Percentiles rank a stretch among this genome's conserved stretches.
phyloP scores from a whole-genome alignment of 345 rosid species.

The Schrenkiella parvula region DNA sequence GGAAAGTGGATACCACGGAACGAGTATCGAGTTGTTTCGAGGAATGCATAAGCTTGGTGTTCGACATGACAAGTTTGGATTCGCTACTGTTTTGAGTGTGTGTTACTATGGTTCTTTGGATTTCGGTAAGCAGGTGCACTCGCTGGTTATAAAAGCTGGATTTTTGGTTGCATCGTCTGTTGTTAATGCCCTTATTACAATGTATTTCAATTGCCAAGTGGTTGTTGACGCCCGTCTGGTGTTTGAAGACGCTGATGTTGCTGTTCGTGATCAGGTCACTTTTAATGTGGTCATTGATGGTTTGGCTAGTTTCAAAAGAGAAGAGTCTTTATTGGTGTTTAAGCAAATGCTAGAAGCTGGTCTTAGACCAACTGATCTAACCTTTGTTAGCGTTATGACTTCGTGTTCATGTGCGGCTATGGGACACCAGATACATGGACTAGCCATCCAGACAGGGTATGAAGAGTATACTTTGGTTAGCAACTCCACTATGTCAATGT shows the following conservation, averaged over 20 bases:
- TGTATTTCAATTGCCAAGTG: constrained; percentile 51
- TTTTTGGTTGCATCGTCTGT: constrained; percentile 45
- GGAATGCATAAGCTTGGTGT: constrained; percentile 57
- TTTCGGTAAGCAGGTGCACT: constrained; percentile 62
- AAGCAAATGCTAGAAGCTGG: constrained; percentile 44
- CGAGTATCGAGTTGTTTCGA: constrained; percentile 46
- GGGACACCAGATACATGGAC: constrained; percentile 50
- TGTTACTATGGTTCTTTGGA: constrained; percentile 40
- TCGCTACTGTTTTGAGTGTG: constrained; percentile 59
- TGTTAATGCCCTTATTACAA: constrained; percentile 58
- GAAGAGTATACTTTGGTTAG: constrained; percentile 47
- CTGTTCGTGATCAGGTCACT: constrained; percentile 48
- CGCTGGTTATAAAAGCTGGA: constrained; percentile 55
- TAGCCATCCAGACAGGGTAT: constrained; percentile 52
- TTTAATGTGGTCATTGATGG: constrained; percentile 74
- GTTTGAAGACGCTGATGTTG: constrained; percentile 46
- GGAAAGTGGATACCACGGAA: constrained; percentile 44
- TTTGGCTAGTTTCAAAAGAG: constrained; percentile 40
- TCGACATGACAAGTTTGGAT: constrained; percentile 57
- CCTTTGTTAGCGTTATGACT: constrained; percentile 56
- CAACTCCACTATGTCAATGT: constrained; percentile 66
- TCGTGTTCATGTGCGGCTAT: constrained; percentile 33
- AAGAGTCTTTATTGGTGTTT: constrained; percentile 43
- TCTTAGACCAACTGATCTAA: constrained; percentile 54
- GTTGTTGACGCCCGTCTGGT: constrained; percentile 37